A percentile compares a stretch with the other conserved stretches of the same genome.
These are phyloP conservation scores for Linum tenue DNA, from an alignment of 345 rosid genomes.

Conservation along the genomic window DNA sequence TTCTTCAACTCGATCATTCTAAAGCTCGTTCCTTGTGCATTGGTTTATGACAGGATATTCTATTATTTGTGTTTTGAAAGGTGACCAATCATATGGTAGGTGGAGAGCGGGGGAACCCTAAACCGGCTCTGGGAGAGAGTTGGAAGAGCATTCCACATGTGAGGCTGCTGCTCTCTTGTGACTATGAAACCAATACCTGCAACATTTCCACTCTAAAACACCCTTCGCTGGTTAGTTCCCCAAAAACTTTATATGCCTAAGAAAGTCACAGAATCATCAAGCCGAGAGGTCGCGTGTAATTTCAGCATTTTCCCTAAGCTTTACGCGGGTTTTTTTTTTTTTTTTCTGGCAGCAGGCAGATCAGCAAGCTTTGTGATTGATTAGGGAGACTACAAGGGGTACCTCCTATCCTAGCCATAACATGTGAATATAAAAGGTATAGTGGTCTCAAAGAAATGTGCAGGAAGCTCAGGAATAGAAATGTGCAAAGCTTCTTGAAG, in stretches of 20 bases:
- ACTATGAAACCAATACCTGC: slow-evolving; percentile 27
- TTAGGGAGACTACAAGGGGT: too few relatives aligned
- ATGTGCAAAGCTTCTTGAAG: too few relatives aligned
- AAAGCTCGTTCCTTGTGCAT: not conserved
- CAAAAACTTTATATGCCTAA: not conserved
- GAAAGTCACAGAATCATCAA: too few relatives aligned
- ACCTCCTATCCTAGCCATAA: too few relatives aligned
- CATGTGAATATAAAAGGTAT: too few relatives aligned
- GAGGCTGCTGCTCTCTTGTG: slow-evolving; percentile 52
- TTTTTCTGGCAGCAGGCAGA: too few relatives aligned
- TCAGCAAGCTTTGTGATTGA: too few relatives aligned
- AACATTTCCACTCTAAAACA: slow-evolving; percentile 51
- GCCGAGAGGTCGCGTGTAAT: too few relatives aligned
- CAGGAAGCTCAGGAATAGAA: too few relatives aligned
- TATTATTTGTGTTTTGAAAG: slow-evolving; percentile 24
- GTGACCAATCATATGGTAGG: slow-evolving; percentile 79
- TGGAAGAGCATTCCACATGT: slow-evolving; percentile 81
- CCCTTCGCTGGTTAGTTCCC: slow-evolving; percentile 40
- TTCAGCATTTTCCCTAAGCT: too few relatives aligned
- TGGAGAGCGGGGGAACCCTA: slow-evolving; percentile 53
- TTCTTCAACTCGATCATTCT: not conserved
- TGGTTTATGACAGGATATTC: slow-evolving; percentile 43
- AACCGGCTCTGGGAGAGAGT: slow-evolving; percentile 86
- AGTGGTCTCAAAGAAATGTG: too few relatives aligned
- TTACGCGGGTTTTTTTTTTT: too few relatives aligned